Evolutionary conservation across 768 basidiomycete species (phyloP), one percentile per base, ranked within the genome.

Genomic region (Kwoniella mangroviensis): DNA sequence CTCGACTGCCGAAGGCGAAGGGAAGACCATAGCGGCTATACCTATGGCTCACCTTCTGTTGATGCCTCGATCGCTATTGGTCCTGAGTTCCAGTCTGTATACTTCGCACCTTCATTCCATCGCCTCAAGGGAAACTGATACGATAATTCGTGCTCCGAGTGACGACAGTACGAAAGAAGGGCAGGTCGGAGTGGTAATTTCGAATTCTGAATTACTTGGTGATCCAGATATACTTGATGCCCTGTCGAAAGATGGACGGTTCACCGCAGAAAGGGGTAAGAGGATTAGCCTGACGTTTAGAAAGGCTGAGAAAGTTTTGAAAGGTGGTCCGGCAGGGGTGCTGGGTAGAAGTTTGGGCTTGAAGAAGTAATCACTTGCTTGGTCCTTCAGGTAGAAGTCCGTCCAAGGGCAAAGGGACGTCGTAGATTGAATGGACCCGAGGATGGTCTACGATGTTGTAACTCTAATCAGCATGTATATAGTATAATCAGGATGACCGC

Each of bases 271-370:
- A 34, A 82, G 94, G 70, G 84, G 84, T 19, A 86, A 86, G 49
- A 84, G 94, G 79, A 89, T 91, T 63, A 96, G 93, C 83, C 81
- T 96, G 78, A 96, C 94, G 1, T 96, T 92, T 80, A 86, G 94
- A 63, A 91, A 91, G 77, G 91, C 94, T 2, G 87, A 86, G 65
- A 90, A 88, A 76, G 90, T 92, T 21, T 41, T 83, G 61, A 79
- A 78, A 64, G 79, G 73, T 24, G 74, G 74, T 6, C 71, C 69
- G 6, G 67, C 73, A 34, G 68, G 72, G 51, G 43, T 75, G 49
- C 22, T 69, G 26, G 56, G 56, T 19, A 56, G 40, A 7, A 51
- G 28, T 13, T 45, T 66, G 9, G 62, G 28, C 7, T 56, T 66
- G 43, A 57, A 43, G 40, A 63, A 49, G 68, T 40, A n/a, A 42